Evolutionary conservation across 345 rosid genomes (phyloP).

Genomic region (Boechera retrofracta): DNA sequence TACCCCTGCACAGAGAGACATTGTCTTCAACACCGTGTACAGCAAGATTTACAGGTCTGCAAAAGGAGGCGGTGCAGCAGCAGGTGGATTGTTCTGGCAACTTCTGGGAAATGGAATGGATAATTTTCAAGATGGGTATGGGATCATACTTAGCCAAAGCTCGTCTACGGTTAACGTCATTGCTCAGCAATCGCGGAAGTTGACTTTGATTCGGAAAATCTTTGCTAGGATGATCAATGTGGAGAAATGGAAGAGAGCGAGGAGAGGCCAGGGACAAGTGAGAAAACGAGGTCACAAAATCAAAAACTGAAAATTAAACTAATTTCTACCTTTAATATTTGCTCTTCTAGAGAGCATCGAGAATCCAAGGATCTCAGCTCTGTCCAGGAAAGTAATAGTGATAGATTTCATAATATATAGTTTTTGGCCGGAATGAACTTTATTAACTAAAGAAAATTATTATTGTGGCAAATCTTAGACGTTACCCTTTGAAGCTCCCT

Average conservation of each 20-base stretch:
- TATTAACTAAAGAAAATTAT: background rate
- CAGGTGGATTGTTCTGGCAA: slow-evolving; percentile 96
- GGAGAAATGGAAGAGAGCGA: slow-evolving; percentile 73
- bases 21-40: slow-evolving; percentile 69
- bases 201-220: slow-evolving; percentile 64
- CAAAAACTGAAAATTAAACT: slow-evolving; percentile 46
- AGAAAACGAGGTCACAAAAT: slow-evolving; percentile 46
- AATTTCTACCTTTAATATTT: background rate
- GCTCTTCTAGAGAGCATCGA: slow-evolving; percentile 4
- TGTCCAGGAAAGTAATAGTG: slow-evolving; percentile 50
- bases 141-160: slow-evolving; percentile 61
- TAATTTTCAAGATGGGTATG: slow-evolving; percentile 83
- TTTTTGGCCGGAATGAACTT: slow-evolving; percentile 2
- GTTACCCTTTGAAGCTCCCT: background rate
- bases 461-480: background rate
- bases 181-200: slow-evolving; percentile 71
- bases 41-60: slow-evolving; percentile 76
- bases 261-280: slow-evolving; percentile 46
- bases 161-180: slow-evolving; percentile 74
- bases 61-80: slow-evolving; percentile 79
- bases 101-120: slow-evolving; percentile 78
- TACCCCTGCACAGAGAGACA: slow-evolving; percentile 61
- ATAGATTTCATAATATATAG: slow-evolving; percentile 24
- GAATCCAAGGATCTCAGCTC: slow-evolving; percentile 34
- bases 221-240: slow-evolving; percentile 67